Evolutionary conservation across 805 yeast genomes (phyloP), one percentile per base, ranked within the genome.

Genomic region (Yamadazyma takamatsuzukensis): DNA sequence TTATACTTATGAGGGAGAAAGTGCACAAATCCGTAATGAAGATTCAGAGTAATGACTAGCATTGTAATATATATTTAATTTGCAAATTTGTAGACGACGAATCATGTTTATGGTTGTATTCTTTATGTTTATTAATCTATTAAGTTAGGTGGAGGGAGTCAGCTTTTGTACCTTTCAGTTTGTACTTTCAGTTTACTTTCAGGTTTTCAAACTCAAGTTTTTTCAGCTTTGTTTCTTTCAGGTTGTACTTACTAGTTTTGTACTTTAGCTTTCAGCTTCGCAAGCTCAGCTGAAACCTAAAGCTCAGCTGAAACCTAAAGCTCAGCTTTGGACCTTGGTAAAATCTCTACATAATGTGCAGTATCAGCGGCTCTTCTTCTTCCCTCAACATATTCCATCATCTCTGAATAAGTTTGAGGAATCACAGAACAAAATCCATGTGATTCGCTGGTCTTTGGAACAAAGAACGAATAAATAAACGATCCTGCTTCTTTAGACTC

Each of bases 361-460:
- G 95, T 85, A 31, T 81, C 94, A 36, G 70, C 70, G 4, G 95
- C 95, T 59, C 94, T 78, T 66, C 97, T 81, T 61, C 95, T 78
- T 17, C 94, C 97, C 50, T 83, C 89, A 12, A 89, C 72, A 53
- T 83, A 89, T 45, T 78, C 83, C 79, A 89, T 87, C 95, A 88
- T 89, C 58, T 89, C 97, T 17, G 80, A 74, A 53, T 89, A 89
- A 1, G 94, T 77, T 54, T 83, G 83, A 4, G 97, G 97, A 31
- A 89, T 67, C 31, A 89, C 90, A 3, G 86, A 75, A 29, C 80
- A 74, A 47, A 72, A 80, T n/a, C 83, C 82, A 10, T 55, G 61
- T 1, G 60, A 62, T 26, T 56, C 54, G 6, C 64, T 49, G 37
- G 74, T 76, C 48, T 74, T 71, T 36, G 89, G 86, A 23, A 87